A percentile compares a stretch with the other conserved stretches of the same genome.
These are phyloP conservation scores for Bipolaris sorokiniana DNA, from an alignment of 2,329 filamentous ascomycete species.

Conservation along the genomic window DNA sequence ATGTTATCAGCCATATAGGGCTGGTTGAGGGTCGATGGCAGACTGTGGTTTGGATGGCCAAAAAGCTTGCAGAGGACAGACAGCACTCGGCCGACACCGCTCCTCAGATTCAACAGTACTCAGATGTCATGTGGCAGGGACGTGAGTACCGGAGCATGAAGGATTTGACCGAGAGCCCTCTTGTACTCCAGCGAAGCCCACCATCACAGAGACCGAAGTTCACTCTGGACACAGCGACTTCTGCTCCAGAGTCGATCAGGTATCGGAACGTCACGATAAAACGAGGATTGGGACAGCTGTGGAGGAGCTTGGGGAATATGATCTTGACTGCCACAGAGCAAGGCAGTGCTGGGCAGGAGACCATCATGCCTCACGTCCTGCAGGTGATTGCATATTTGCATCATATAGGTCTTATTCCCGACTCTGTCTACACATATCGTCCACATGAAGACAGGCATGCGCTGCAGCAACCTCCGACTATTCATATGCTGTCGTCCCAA, in stretches of 20 bases:
- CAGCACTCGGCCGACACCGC: constrained; percentile 17
- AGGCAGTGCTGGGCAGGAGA: constrained; percentile 20
- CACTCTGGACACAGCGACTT: constrained; percentile 35
- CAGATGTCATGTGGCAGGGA: constrained; percentile 27
- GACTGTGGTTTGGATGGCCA: constrained; percentile 55
- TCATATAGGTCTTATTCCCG: constrained; percentile 55
- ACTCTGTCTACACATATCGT: constrained; percentile 52
- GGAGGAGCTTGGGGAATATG: constrained; percentile 55
- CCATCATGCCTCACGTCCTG: constrained; percentile 53
- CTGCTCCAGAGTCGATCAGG: constrained; percentile 35
- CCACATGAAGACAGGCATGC: constrained; percentile 44
- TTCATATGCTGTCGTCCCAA: constrained; percentile 55
- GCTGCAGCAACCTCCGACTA: constrained; percentile 55
- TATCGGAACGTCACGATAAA: constrained; percentile 33
- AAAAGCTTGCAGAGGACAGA: constrained; percentile 49
- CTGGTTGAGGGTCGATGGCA: constrained; percentile 51
- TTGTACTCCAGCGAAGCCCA: constrained; percentile 25
- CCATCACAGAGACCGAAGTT: constrained; percentile 21
- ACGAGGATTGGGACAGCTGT: constrained; percentile 53
- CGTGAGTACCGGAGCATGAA: constrained; percentile 24
- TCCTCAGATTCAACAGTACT: constrained; percentile 22
- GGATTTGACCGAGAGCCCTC: constrained; percentile 32
- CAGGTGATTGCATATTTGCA: constrained; percentile 57
- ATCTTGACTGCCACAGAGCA: constrained; percentile 48
- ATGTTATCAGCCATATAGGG: constrained; percentile 51